Base-by-base conservation (phyloP, 2,329 filamentous ascomycete genomes). In the Colletotrichum trifolii region DNA sequence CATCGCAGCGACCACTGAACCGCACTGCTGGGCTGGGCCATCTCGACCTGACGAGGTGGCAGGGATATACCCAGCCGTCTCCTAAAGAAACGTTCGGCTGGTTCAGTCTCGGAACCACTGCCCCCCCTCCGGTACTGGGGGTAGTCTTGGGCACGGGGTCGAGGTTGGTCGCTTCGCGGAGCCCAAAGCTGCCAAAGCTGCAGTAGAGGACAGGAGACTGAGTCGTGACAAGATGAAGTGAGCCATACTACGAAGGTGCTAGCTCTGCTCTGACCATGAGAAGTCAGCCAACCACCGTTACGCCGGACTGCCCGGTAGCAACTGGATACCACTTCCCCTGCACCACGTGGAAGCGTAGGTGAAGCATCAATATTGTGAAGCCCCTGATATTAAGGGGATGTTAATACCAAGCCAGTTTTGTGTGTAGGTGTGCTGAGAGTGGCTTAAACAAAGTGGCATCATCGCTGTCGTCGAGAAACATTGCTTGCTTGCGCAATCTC, bases 91-190 rank as follows among this genome's bases (percentile, higher is more conserved):
- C 40, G 62, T 62, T 65, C 40, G 8, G 52, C 39, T 65, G 52
- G 62, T 56, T 65, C 62, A 56, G 52, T 56, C 62, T 56, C 57
- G 62, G 62, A 62, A 65, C 62, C 62, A 56, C 15, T 42, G 39
- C 36, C 58, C 46, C 46, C 25, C 25, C 4, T 25, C 4, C 25
- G 25, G 25, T 25, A 40, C 55, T 46, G 25, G 42, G 49, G 40
- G 50, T 34, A 39, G 15, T 12, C 1, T 13, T 5, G 10, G 8
- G 61, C 61, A 53, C 52, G 46, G 62, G 17, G 46, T 36, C 36
- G 45, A 46, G 3, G 9, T 12, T 15, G 62, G 36, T n/a, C 40
- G 38, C 9, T 4, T 46, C 50, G 11, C 46, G n/a, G 1, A 8
- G 12, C 6, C 6, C 40, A 58, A 54, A 5, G 13, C 33, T 9